Percentiles rank a stretch among this genome's conserved stretches.
Evolutionary conservation across 2,329 filamentous ascomycete species (phyloP).

Genomic region (Pyrenophora graminea): DNA sequence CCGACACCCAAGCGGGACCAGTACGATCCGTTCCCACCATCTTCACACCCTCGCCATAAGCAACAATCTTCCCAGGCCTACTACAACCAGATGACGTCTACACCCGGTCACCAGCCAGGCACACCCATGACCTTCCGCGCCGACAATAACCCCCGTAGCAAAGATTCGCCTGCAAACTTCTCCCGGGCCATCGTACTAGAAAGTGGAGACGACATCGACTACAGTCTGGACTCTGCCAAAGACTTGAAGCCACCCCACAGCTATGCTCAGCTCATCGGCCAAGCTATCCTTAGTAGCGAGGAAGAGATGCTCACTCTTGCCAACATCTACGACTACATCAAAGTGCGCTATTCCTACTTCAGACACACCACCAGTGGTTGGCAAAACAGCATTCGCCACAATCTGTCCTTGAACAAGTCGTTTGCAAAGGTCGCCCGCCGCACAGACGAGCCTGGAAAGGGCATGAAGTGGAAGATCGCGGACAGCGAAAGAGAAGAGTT

Average conservation of each 20-base stretch:
- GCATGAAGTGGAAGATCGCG: constrained; percentile 98
- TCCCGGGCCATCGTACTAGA: constrained; percentile 58
- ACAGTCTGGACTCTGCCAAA: constrained; percentile 80
- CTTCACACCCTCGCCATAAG: constrained; percentile 40
- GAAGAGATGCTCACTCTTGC: constrained; percentile 89
- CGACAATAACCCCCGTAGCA: constrained; percentile 42
- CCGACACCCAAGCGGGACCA: constrained; percentile 45
- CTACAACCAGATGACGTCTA: constrained; percentile 43
- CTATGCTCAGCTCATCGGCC: constrained; percentile 95
- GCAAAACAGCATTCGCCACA: constrained; percentile 99
- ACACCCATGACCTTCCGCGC: constrained; percentile 45
- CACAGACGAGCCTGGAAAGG: constrained; percentile 95
- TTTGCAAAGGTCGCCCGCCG: constrained; percentile 92
- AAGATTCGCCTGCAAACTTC: constrained; percentile 54
- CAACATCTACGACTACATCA: constrained; percentile 94
- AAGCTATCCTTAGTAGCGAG: constrained; percentile 84
- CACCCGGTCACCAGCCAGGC: constrained; percentile 39
- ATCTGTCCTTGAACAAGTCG: constrained; percentile 89
- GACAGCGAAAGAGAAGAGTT: constrained; percentile 85
- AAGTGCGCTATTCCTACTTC: constrained; percentile 89
- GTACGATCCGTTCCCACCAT: constrained; percentile 46
- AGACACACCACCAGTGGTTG: constrained; percentile 83
- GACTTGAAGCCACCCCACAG: constrained; percentile 95
- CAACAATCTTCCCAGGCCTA: constrained; percentile 38
- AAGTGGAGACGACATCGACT: constrained; percentile 66